A percentile compares a stretch with the other conserved stretches of the same genome.
Evolutionary conservation across 176 grass and related monocot species (phyloP).

Genomic region (Triticum timopheevii): DNA sequence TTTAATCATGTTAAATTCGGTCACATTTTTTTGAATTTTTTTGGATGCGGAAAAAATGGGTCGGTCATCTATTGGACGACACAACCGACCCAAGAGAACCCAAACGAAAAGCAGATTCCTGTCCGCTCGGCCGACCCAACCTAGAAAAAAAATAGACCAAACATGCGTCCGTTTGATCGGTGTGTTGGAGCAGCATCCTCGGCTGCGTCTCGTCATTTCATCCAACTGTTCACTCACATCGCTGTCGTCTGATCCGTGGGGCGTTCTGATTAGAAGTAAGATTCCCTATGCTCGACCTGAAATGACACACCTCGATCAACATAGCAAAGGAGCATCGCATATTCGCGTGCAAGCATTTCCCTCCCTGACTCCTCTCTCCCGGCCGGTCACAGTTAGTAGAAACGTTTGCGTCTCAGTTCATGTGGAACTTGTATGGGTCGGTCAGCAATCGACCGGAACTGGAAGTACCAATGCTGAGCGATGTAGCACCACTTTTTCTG

Average conservation of each 20-base stretch:
- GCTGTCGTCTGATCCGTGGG: conserved; percentile 6
- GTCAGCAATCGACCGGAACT: not conserved
- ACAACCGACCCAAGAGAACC: no score
- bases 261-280: conserved; percentile 39
- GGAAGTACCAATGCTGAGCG: not conserved
- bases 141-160: no score
- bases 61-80: no score
- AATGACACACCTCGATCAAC: conserved; percentile 2
- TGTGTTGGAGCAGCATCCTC: not conserved
- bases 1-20: no score
- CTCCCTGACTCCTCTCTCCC: no score
- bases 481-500: not conserved
- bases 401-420: not conserved
- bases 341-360: not conserved
- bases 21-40: no score
- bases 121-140: no score
- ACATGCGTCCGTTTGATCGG: no score
- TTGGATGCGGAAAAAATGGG: no score
- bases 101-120: no score
- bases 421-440: not conserved
- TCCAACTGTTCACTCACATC: conserved; percentile 14
- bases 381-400: not conserved
- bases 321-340: not conserved
- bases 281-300: conserved; percentile 34
- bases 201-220: conserved; percentile 2